Evolutionary conservation across 345 rosid species (phyloP).

Genomic region (Atalantia buxifolia): DNA sequence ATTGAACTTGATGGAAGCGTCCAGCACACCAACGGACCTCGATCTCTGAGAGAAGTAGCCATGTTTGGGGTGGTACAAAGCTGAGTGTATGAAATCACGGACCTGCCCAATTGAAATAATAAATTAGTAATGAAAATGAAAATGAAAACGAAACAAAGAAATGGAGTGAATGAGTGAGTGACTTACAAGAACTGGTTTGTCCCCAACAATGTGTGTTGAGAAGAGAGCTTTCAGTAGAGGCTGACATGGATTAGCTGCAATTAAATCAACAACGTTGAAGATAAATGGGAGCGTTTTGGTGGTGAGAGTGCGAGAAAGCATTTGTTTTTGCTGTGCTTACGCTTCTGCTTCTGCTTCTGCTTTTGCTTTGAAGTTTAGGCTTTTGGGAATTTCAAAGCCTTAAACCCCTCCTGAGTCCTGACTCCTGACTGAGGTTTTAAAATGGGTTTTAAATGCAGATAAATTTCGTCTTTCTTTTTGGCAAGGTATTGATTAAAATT

Average conservation of each 20-base stretch:
- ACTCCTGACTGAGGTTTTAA: neutral
- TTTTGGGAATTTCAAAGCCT: neutral
- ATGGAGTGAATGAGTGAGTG: neutral
- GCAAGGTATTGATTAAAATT: too few relatives aligned
- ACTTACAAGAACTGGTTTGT: slow-evolving; percentile 72
- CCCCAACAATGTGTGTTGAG: slow-evolving; percentile 64
- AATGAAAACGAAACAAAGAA: neutral
- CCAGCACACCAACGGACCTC: slow-evolving; percentile 77
- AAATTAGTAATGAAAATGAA: neutral
- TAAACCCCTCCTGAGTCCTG: slow-evolving; percentile 14
- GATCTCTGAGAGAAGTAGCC: slow-evolving; percentile 89
- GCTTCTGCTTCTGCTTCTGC: too few relatives aligned
- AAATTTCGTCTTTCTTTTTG: too few relatives aligned
- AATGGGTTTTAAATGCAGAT: too few relatives aligned
- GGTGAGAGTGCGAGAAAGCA: slow-evolving; percentile 22
- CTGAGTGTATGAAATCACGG: slow-evolving; percentile 78
- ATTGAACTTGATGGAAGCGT: slow-evolving; percentile 76
- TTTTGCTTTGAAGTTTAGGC: too few relatives aligned
- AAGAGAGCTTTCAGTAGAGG: slow-evolving; percentile 39
- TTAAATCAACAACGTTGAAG: slow-evolving; percentile 13
- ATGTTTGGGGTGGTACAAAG: slow-evolving; percentile 69
- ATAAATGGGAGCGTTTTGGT: slow-evolving; percentile 17
- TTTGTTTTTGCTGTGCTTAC: neutral
- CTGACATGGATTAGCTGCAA: slow-evolving; percentile 36
- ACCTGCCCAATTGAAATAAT: slow-evolving; percentile 38